A percentile compares a stretch with the other conserved stretches of the same genome.
These are phyloP conservation scores for Papiliotrema flavescens DNA, from an alignment of 1,284 basidiomycete species.

Conservation along the genomic window DNA sequence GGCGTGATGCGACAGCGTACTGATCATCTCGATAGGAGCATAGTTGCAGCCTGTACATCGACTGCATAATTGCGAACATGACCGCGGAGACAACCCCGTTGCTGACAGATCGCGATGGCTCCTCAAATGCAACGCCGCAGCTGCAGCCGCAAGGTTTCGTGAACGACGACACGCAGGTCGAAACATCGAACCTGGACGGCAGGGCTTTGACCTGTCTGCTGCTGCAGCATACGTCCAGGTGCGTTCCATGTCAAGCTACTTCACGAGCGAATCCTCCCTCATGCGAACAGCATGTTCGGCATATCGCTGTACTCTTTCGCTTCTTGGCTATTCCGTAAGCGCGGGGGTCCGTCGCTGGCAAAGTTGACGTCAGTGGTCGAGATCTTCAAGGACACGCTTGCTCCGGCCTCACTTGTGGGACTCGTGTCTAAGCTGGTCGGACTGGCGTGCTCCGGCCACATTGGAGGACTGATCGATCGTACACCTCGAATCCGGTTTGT, in stretches of 20 bases:
- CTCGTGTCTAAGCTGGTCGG: slow-evolving; percentile 48
- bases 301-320: neutral
- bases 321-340: slow-evolving; percentile 1
- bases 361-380: slow-evolving; percentile 29
- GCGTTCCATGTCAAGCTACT: neutral
- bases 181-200: neutral
- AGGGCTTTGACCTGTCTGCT: neutral
- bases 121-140: neutral
- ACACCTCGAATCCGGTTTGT: slow-evolving; percentile 32
- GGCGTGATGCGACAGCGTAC: neutral
- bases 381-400: slow-evolving; percentile 42
- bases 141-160: no score
- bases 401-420: slow-evolving; percentile 53
- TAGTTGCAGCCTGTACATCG: neutral
- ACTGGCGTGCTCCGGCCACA: slow-evolving; percentile 43
- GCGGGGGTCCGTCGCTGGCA: neutral
- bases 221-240: slow-evolving; percentile 3
- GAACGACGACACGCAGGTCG: neutral
- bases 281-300: neutral
- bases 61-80: neutral
- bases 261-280: neutral
- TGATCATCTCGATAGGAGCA: neutral
- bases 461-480: slow-evolving; percentile 50
- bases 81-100: neutral
- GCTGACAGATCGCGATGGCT: no score